Base-by-base conservation (phyloP, 1,284 basidiomycete species). In the Leccinum brunneo-olivaceum region DNA sequence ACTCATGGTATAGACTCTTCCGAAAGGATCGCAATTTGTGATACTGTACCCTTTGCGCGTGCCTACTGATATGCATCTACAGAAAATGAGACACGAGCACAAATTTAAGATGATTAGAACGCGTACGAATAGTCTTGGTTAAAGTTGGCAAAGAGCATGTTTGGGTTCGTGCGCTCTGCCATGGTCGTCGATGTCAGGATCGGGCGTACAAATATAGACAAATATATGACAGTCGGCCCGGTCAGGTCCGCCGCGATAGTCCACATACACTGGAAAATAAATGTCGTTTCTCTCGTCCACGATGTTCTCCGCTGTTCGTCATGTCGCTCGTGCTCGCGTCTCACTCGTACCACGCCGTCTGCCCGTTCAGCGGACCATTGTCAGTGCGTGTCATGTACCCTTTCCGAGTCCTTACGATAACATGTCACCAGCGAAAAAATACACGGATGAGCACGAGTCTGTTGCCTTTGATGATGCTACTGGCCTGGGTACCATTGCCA, bases 21-120 rank as follows among this genome's bases (percentile, higher is more conserved):
- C 95, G 62, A 93, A 98, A 39, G 96, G 96, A 64, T 99, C 95
- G 63, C 92, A 97, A 63, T 98, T 98, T 39, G 91, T 90, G 63
- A 98, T 97, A 53, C 85, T 89, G 64, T 98, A 98, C 4, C 96
- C 96, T 65, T 90, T 91, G 55, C 88, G 81, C 39, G 95, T 96
- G 1, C 96, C 96, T 8, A 98, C 88, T 2, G 92, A 91, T 49
- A 97, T 79, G 63, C 94, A 97, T 54, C 86, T 90, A 39, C n/a
- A n/a, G 27, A 43, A n/a, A 11, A 18, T 12, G 21, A 15, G 32
- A 37, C 14, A 7, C n/a, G n/a, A 25, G 24, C 5, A 23, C 5
- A 28, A 45, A 35, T 19, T 19, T 19, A 15, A 30, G n/a, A 14
- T 18, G 34, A 6, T 10, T 14, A n/a, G 0, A 2, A 7, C 18